Conservation (phyloP, 805 yeast species). For the Sungouiella blattae region DNA sequence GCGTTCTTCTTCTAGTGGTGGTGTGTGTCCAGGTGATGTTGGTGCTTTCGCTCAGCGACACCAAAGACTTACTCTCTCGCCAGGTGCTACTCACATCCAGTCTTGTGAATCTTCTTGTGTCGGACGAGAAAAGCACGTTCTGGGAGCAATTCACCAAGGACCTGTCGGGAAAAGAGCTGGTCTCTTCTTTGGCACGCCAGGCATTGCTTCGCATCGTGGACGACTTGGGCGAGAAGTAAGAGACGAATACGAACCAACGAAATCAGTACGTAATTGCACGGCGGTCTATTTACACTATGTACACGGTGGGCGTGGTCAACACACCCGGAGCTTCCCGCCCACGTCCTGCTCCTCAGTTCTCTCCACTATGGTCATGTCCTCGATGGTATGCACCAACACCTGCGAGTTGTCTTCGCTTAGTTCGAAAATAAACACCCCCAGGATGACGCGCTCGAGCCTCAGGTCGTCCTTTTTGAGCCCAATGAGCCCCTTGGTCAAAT, state of each 20-base stretch:
- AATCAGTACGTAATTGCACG: no score
- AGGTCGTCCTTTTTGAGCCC: conserved; percentile 26
- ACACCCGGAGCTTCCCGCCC: conserved; percentile 12
- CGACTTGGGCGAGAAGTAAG: no score
- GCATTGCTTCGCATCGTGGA: conserved; percentile 4
- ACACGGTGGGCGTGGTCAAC: conserved; percentile 6
- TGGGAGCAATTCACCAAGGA: no score
- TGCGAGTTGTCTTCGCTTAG: conserved; percentile 51
- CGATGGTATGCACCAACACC: conserved; percentile 63
- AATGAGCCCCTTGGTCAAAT: conserved; percentile 30
- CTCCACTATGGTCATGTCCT: conserved; percentile 59
- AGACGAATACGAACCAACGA: no score
- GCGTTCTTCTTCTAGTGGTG: conserved; percentile 2
- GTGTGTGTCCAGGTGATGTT: conserved; percentile 4
- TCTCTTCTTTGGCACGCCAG: conserved; percentile 6
- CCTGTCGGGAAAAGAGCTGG: conserved; percentile 7
- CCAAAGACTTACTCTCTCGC: conserved; percentile 2
- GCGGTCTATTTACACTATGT: no score
- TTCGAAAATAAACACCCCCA: conserved; percentile 66
- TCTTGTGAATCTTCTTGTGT: background rate
- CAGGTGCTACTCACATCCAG: background rate
- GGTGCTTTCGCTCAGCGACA: conserved; percentile 1
- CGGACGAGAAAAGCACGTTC: no score
- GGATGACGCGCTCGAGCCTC: conserved; percentile 37
- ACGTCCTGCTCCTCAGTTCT: conserved; percentile 14